These are phyloP conservation scores for Ashbya aceris DNA, from an alignment of 1,139 yeast genomes.

Conservation along the genomic window DNA sequence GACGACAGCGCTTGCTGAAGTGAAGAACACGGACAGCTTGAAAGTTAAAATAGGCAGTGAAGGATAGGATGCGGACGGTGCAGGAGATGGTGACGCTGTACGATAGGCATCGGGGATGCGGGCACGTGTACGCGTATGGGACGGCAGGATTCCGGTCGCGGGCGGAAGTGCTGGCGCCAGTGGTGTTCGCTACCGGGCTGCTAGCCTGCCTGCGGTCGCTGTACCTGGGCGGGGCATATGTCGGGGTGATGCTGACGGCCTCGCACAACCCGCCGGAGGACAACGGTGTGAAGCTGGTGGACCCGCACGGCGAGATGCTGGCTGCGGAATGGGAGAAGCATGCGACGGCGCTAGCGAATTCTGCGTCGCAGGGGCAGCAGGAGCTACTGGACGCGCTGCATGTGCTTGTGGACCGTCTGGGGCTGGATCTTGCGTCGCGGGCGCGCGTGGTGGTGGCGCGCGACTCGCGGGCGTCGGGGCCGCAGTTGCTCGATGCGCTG, in stretches of 20 bases:
- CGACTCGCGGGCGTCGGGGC: slow-evolving; percentile 76
- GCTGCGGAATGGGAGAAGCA: slow-evolving; percentile 73
- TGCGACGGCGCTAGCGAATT: slow-evolving; percentile 77
- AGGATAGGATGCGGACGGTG: background rate
- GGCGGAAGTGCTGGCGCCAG: slow-evolving; percentile 65
- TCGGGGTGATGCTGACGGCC: slow-evolving; percentile 94
- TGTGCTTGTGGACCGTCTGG: slow-evolving; percentile 32
- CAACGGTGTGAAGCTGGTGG: slow-evolving; percentile 93
- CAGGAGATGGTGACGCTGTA: slow-evolving; percentile 7
- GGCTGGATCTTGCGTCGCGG: too few species aligned
- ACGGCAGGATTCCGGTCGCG: slow-evolving; percentile 94
- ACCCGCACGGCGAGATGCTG: slow-evolving; percentile 91
- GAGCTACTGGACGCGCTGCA: slow-evolving; percentile 31
- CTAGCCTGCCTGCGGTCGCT: slow-evolving; percentile 77
- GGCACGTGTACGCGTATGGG: slow-evolving; percentile 57
- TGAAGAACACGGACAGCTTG: background rate
- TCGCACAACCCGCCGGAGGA: slow-evolving; percentile 94
- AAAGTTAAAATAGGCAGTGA: background rate
- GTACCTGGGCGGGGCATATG: slow-evolving; percentile 53
- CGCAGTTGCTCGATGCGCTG: slow-evolving; percentile 52
- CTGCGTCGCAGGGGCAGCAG: slow-evolving; percentile 30
- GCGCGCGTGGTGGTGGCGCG: slow-evolving; percentile 47
- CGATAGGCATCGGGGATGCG: slow-evolving; percentile 26
- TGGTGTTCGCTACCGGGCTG: slow-evolving; percentile 76
- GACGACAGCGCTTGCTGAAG: too few species aligned